Percentiles rank a stretch among this genome's conserved stretches.
phyloP scores from a whole-genome alignment of 2,329 filamentous ascomycete species.

The Parascedosporium putredinis region DNA sequence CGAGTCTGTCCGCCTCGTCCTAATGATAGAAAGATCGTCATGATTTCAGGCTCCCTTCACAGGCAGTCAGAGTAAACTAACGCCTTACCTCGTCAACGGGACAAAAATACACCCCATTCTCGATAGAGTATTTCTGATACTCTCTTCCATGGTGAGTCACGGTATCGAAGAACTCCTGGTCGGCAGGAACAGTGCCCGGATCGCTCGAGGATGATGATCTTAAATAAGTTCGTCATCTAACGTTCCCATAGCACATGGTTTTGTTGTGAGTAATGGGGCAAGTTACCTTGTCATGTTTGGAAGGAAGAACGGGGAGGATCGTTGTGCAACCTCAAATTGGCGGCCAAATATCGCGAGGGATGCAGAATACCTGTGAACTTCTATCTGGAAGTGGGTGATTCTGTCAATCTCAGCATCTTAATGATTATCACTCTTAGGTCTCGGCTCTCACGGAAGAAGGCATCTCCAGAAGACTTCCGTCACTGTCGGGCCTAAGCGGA shows the following conservation, averaged over 20 bases:
- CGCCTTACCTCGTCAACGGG: conserved; percentile 58
- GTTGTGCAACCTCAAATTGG: no score
- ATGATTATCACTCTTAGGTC: neutral
- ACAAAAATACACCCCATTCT: conserved; percentile 54
- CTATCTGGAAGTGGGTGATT: neutral
- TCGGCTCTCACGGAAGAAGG: neutral
- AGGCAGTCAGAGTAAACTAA: conserved; percentile 13
- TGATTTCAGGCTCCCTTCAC: conserved; percentile 8
- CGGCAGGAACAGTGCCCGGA: conserved; percentile 39
- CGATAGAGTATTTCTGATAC: conserved; percentile 57
- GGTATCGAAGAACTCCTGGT: conserved; percentile 48
- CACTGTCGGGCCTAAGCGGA: neutral
- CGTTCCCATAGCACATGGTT: neutral
- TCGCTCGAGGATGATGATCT: conserved; percentile 24
- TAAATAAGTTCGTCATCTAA: neutral
- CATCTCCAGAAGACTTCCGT: neutral
- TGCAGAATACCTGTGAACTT: neutral
- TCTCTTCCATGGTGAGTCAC: conserved; percentile 50
- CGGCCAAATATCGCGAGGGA: no score
- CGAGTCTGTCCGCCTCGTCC: conserved; percentile 59
- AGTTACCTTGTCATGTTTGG: conserved; percentile 1
- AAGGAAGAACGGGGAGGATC: no score
- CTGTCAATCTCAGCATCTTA: neutral
- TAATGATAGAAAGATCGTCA: conserved; percentile 21
- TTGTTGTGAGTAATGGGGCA: neutral